A percentile compares a stretch with the other conserved stretches of the same genome.
Conservation (phyloP, 1,139 yeast genomes). For the Suhomyces bokatorum region DNA sequence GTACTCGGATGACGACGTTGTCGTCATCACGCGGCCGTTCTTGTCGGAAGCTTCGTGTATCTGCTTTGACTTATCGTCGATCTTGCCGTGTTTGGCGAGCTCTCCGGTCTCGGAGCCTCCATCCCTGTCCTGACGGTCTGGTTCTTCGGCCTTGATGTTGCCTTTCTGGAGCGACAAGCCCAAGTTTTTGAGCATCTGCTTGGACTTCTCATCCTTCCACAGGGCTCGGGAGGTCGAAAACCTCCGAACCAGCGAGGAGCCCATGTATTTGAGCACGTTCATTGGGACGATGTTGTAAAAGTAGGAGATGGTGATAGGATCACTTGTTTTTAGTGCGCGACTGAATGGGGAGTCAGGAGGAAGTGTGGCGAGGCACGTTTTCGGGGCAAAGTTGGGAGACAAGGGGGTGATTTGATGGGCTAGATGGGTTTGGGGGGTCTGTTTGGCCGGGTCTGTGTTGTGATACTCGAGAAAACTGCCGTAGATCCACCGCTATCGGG, state of each 20-base stretch:
- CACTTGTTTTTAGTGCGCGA: constrained; percentile 11
- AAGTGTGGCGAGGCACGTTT: neutral
- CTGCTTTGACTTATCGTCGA: constrained; percentile 7
- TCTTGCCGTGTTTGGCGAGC: constrained; percentile 4
- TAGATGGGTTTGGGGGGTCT: neutral
- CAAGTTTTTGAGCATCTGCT: constrained; percentile 29
- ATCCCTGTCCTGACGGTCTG: constrained; percentile 1
- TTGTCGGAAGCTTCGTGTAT: neutral
- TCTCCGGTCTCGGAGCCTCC: neutral
- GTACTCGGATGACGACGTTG: constrained; percentile 6
- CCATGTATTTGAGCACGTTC: constrained; percentile 7
- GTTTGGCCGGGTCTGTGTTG: neutral
- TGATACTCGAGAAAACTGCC: neutral
- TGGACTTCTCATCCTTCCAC: constrained; percentile 28
- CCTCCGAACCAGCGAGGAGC: constrained; percentile 2
- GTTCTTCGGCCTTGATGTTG: constrained; percentile 20
- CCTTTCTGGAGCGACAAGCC: constrained; percentile 35
- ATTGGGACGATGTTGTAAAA: constrained; percentile 1
- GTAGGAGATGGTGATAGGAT: constrained; percentile 3
- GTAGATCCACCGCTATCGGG: neutral
- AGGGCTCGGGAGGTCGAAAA: constrained; percentile 5
- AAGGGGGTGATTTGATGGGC: neutral
- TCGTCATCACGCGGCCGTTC: neutral
- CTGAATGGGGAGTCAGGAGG: constrained; percentile 1
- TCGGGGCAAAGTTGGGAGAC: neutral